phyloP scores from a whole-genome alignment of 495 filamentous ascomycete genomes.

The Hypoxylon intermedium region DNA sequence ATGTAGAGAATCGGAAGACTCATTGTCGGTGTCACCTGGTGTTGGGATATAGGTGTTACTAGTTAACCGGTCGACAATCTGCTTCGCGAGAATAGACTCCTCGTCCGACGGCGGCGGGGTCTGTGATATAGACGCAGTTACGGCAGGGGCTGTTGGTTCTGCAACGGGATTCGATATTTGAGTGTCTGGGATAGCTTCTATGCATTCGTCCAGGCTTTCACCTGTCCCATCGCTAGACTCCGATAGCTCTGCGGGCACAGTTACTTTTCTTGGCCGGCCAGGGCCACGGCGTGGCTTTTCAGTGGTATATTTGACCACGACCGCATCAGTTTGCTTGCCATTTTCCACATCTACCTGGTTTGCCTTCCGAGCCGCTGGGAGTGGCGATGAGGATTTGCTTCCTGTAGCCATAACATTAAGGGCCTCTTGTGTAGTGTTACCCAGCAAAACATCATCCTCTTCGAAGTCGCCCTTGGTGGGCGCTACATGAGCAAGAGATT shows the following conservation, averaged over 20 bases:
- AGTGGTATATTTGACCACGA: not conserved
- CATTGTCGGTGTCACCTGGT: not conserved
- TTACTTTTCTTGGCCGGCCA: conserved; percentile 11
- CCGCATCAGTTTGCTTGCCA: not conserved
- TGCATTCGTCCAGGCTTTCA: not conserved
- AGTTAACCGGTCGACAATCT: not conserved
- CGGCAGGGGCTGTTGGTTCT: not conserved
- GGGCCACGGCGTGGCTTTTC: conserved; percentile 8
- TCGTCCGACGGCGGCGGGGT: conserved; percentile 3
- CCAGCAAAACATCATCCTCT: conserved; percentile 37
- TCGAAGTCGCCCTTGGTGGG: conserved; percentile 23
- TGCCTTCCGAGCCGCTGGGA: not conserved
- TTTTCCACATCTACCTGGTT: not conserved
- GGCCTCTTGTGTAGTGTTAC: conserved; percentile 7
- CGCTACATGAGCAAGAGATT: conserved; percentile 6
- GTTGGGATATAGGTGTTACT: not conserved
- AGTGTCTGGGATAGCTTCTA: not conserved
- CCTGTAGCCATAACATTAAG: not conserved
- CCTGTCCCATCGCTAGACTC: not conserved
- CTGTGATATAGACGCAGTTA: not conserved
- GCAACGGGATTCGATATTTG: not conserved
- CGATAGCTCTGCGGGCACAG: conserved; percentile 1
- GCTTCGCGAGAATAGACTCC: not conserved
- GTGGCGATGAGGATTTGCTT: conserved; percentile 1
- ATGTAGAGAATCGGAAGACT: not conserved